Percentiles rank a stretch among this genome's conserved stretches.
These are phyloP conservation scores for Aspergillus texensis DNA, from an alignment of 2,329 filamentous ascomycete species.

Conservation along the genomic window DNA sequence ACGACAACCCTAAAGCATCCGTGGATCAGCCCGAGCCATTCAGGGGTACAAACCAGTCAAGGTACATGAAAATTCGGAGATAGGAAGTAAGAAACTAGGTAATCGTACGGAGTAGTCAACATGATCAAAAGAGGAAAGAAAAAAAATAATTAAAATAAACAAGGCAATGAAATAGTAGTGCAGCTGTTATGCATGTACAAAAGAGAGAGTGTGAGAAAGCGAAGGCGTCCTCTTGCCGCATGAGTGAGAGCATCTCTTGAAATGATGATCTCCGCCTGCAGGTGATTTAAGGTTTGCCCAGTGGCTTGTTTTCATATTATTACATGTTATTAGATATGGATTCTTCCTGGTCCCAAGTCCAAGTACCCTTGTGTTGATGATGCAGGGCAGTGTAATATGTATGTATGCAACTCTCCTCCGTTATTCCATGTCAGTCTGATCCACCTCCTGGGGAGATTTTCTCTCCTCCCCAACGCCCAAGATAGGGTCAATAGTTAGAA, in stretches of 20 bases:
- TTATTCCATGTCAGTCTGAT: background rate
- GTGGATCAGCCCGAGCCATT: background rate
- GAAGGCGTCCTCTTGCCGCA: no score
- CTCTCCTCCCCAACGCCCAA: background rate
- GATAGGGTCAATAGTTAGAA: background rate
- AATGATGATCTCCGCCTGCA: slow-evolving; percentile 15
- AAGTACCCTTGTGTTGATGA: background rate
- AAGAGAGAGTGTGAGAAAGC: background rate
- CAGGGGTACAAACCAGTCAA: background rate
- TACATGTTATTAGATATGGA: background rate
- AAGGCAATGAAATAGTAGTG: background rate
- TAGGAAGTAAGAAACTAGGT: background rate
- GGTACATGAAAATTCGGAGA: background rate
- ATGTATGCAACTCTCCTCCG: background rate
- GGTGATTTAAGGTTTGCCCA: slow-evolving; percentile 8
- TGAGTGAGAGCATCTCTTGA: background rate
- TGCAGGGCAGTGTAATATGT: background rate
- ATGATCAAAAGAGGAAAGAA: background rate
- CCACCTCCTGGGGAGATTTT: background rate
- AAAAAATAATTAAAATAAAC: background rate
- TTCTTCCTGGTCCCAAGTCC: background rate
- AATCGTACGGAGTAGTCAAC: background rate
- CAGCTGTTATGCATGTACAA: background rate
- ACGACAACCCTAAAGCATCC: slow-evolving; percentile 2
- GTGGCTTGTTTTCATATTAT: background rate